Conservation (phyloP, 2,329 filamentous ascomycete genomes). For the Epichloe coenophiala region DNA sequence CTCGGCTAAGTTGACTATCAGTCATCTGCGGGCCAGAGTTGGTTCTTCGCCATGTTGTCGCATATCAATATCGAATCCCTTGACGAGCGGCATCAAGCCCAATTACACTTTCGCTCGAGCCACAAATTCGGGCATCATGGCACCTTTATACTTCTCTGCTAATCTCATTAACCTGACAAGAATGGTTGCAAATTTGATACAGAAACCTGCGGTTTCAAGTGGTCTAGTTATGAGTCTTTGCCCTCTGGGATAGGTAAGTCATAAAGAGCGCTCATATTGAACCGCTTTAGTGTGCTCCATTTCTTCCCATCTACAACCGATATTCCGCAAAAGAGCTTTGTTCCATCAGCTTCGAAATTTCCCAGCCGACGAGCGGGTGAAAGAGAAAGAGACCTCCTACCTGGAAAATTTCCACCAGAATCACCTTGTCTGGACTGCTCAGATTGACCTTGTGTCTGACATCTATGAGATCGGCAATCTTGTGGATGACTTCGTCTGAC, state of each 20-base stretch:
- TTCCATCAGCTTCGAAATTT: background rate
- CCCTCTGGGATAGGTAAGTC: conserved; percentile 12
- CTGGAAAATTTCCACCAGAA: conserved; percentile 70
- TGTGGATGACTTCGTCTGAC: conserved; percentile 56
- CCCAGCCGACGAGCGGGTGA: background rate
- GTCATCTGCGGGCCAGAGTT: no score
- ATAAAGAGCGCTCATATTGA: conserved; percentile 66
- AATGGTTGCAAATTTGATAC: background rate
- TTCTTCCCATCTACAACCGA: conserved; percentile 58
- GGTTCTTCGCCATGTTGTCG: no score
- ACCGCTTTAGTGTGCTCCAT: conserved; percentile 62
- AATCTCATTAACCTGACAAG: background rate
- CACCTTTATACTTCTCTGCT: background rate
- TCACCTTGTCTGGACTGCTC: conserved; percentile 62
- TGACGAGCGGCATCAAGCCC: no score
- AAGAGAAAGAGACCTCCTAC: conserved; percentile 30
- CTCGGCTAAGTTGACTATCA: no score
- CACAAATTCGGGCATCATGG: no score
- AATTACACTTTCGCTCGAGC: no score
- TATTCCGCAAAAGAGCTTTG: conserved; percentile 60
- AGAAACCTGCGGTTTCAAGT: no score
- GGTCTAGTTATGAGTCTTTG: background rate
- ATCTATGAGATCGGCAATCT: conserved; percentile 52
- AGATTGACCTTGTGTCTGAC: conserved; percentile 63
- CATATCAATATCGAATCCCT: no score